Conservation (phyloP, 2,329 filamentous ascomycete genomes). For the Penicillium polonicum region DNA sequence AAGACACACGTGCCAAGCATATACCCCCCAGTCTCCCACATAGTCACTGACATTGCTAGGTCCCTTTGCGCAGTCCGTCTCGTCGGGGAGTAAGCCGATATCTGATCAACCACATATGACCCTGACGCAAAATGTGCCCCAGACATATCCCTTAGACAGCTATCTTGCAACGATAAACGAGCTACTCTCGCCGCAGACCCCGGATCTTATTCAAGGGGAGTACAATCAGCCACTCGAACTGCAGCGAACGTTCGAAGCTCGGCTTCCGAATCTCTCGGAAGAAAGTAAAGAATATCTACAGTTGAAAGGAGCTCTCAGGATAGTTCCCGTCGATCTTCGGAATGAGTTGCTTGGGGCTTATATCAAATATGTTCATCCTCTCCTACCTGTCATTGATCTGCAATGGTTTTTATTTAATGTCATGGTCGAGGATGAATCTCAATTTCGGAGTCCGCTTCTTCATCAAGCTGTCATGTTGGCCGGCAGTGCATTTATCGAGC, state of each 20-base stretch:
- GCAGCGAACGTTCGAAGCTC: background rate
- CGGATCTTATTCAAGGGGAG: background rate
- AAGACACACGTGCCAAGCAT: background rate
- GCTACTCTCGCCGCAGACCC: conserved; percentile 1
- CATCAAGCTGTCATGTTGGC: conserved; percentile 16
- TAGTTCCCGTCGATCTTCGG: conserved; percentile 5
- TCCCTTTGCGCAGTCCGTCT: background rate
- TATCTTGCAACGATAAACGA: conserved; percentile 5
- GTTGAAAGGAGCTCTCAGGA: conserved; percentile 5
- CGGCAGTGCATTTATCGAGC: conserved; percentile 13
- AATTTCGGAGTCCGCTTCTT: conserved; percentile 10
- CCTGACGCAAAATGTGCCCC: conserved; percentile 2
- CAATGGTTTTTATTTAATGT: conserved; percentile 6
- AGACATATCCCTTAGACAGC: conserved; percentile 9
- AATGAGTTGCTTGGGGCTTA: conserved; percentile 9
- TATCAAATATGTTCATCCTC: conserved; percentile 16
- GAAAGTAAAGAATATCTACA: conserved; percentile 3
- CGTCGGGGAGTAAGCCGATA: conserved; percentile 1
- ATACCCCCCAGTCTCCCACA: background rate
- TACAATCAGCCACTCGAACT: background rate
- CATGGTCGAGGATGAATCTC: conserved; percentile 9
- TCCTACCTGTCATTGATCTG: conserved; percentile 11
- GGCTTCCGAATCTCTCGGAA: conserved; percentile 1
- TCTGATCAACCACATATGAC: conserved; percentile 6
- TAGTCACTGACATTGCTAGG: background rate